These are phyloP conservation scores for Ilyonectria sp. DNA, from an alignment of 2,329 filamentous ascomycete genomes.

Conservation along the genomic window DNA sequence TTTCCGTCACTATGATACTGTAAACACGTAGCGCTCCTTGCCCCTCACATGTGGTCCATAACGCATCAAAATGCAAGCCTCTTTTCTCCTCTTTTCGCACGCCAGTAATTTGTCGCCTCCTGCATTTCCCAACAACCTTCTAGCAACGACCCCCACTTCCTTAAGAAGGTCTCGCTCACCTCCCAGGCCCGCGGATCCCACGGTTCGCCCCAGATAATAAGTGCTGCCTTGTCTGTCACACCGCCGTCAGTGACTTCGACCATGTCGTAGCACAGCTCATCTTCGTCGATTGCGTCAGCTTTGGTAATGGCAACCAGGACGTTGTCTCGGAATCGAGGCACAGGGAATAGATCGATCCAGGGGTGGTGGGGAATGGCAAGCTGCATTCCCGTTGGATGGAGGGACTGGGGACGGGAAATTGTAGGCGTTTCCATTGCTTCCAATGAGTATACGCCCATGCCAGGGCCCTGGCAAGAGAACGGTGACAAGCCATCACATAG, in stretches of 20 bases:
- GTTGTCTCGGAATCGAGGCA: slow-evolving; percentile 27
- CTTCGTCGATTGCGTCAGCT: slow-evolving; percentile 12
- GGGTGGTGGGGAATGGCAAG: slow-evolving; percentile 21
- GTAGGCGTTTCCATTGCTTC: background rate
- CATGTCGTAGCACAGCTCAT: slow-evolving; percentile 25
- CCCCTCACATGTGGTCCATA: background rate
- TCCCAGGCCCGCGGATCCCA: slow-evolving; percentile 64
- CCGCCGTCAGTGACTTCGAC: slow-evolving; percentile 15
- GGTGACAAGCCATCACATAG: slow-evolving; percentile 16
- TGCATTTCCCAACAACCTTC: slow-evolving; percentile 55
- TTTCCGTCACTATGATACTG: background rate
- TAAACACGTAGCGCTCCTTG: background rate
- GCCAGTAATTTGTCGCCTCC: slow-evolving; percentile 55
- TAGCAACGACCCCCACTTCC: slow-evolving; percentile 60
- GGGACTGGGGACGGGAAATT: background rate
- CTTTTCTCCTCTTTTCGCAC: slow-evolving; percentile 25
- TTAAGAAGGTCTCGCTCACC: slow-evolving; percentile 59
- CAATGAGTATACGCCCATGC: background rate
- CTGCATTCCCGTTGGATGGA: slow-evolving; percentile 17
- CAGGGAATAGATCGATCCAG: slow-evolving; percentile 31
- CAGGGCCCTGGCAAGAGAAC: slow-evolving; percentile 18
- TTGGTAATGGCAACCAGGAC: slow-evolving; percentile 8
- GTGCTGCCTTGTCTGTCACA: slow-evolving; percentile 14
- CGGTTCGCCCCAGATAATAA: slow-evolving; percentile 66
- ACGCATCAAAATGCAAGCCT: background rate